Evolutionary conservation across 352 stramenopile genomes (phyloP).

Genomic region (Globisporangium solare): DNA sequence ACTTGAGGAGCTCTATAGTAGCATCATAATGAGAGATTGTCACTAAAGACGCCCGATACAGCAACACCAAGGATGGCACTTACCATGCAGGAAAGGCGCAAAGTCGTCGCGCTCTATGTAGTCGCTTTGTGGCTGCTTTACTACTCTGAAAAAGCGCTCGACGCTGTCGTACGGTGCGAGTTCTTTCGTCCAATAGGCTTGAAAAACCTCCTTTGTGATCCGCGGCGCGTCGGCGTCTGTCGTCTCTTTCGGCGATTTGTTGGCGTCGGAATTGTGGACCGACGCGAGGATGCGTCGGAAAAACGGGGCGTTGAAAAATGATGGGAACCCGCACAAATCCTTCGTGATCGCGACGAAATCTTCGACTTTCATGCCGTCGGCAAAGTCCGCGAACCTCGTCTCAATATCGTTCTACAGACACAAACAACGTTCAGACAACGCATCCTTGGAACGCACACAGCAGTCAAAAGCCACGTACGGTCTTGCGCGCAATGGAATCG

Average conservation of each 20-base stretch:
- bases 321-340: slow-evolving; percentile 96
- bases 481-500: slow-evolving; percentile 59
- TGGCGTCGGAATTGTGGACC: slow-evolving; percentile 1
- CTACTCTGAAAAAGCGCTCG: slow-evolving; percentile 97
- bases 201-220: slow-evolving; percentile 88
- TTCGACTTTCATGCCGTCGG: slow-evolving; percentile 82
- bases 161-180: slow-evolving; percentile 94
- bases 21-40: background rate
- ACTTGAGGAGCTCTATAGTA: slow-evolving; percentile 79
- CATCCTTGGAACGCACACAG: slow-evolving; percentile 2
- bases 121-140: slow-evolving; percentile 90
- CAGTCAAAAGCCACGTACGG: slow-evolving; percentile 15
- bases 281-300: slow-evolving; percentile 88
- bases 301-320: slow-evolving; percentile 97
- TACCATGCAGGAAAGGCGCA: slow-evolving; percentile 95
- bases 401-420: slow-evolving; percentile 56
- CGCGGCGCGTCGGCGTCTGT: slow-evolving; percentile 25
- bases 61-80: background rate
- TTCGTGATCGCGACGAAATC: slow-evolving; percentile 95
- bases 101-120: slow-evolving; percentile 96
- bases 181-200: slow-evolving; percentile 92
- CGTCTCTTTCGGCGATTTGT: slow-evolving; percentile 12
- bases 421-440: background rate
- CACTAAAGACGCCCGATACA: background rate
- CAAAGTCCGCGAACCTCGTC: slow-evolving; percentile 67